phyloP scores from a whole-genome alignment of 257 asterid genomes.

The Striga asiatica region DNA sequence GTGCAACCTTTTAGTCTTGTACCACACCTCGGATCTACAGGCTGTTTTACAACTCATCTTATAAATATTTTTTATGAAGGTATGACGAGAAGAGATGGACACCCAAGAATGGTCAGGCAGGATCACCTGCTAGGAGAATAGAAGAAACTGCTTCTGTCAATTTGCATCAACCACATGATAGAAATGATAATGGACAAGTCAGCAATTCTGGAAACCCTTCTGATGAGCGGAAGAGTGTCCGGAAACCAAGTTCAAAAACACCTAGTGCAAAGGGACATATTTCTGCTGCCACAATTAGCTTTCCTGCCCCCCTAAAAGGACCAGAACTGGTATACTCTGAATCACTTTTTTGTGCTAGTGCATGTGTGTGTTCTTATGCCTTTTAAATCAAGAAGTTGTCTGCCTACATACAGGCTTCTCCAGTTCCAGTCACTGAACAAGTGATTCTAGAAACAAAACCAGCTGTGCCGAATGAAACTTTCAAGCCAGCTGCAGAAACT shows the following conservation, averaged over 20 bases:
- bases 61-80: conserved; percentile 24
- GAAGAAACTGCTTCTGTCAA: conserved; percentile 37
- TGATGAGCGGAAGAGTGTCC: conserved; percentile 32
- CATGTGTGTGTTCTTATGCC: not conserved
- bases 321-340: conserved; percentile 37
- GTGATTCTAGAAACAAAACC: conserved; percentile 37
- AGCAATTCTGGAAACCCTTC: conserved; percentile 30
- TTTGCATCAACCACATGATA: conserved; percentile 41
- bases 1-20: not conserved
- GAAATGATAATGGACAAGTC: conserved; percentile 30
- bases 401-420: conserved; percentile 33
- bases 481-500: conserved; percentile 27
- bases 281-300: conserved; percentile 31
- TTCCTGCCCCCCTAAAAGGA: conserved; percentile 44
- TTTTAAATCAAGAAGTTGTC: conserved; percentile 7
- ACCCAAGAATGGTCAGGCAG: conserved; percentile 42
- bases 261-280: conserved; percentile 24
- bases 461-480: conserved; percentile 23
- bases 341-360: not conserved
- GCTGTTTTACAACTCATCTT: conserved; percentile 11
- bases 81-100: conserved; percentile 77
- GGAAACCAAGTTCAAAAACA: conserved; percentile 22
- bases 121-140: conserved; percentile 29
- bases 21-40: not conserved
- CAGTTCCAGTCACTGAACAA: conserved; percentile 32